Conservation (phyloP, 1,284 basidiomycete genomes). For the Ustilago curta region DNA sequence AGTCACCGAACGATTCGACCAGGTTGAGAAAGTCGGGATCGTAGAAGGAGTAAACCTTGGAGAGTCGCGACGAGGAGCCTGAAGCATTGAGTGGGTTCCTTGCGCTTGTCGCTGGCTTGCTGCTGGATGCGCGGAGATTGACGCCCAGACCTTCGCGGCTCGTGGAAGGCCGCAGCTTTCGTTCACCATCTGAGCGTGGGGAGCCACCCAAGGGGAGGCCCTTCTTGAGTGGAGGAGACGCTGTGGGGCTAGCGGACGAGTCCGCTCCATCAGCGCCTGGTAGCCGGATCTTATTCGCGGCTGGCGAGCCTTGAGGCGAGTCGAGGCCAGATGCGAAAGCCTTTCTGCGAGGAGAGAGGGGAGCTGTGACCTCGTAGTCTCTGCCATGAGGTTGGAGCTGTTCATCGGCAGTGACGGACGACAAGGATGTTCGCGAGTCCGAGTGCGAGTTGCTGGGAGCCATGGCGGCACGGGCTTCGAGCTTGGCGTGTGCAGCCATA, state of each 20-base stretch:
- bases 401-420: conserved; percentile 20
- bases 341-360: conserved; percentile 40
- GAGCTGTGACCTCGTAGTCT: conserved; percentile 26
- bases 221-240: conserved; percentile 34
- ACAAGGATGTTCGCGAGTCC: conserved; percentile 25
- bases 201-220: conserved; percentile 12
- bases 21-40: conserved; percentile 78
- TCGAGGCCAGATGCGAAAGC: not conserved
- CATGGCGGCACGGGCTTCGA: conserved; percentile 13
- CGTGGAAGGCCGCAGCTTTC: conserved; percentile 17
- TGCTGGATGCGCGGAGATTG: conserved; percentile 19
- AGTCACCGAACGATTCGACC: conserved; percentile 69
- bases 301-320: conserved; percentile 24
- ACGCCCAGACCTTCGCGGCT: conserved; percentile 40
- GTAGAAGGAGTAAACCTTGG: conserved; percentile 79
- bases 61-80: conserved; percentile 33
- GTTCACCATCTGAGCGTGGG: conserved; percentile 11
- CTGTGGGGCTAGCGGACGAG: conserved; percentile 19
- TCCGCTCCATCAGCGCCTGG: conserved; percentile 7
- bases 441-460: conserved; percentile 20
- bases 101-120: conserved; percentile 7
- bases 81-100: conserved; percentile 36
- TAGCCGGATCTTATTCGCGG: conserved; percentile 14
- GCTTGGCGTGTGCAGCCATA: conserved; percentile 21
- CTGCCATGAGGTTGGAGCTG: conserved; percentile 6